phyloP scores from a whole-genome alignment of 345 rosid genomes.

The Linum lewisii region DNA sequence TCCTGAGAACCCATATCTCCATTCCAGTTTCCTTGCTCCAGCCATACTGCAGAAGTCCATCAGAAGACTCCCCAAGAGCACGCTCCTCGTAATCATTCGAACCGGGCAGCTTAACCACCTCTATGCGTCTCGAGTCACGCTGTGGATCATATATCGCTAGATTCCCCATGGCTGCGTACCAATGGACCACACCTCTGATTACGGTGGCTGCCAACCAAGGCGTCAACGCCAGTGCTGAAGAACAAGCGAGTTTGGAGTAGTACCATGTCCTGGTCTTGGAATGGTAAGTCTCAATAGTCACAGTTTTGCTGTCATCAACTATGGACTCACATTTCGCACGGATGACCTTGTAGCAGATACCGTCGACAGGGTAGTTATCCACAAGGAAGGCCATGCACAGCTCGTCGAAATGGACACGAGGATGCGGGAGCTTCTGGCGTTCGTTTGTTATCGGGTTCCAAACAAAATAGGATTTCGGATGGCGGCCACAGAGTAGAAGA shows the following conservation, averaged over 20 bases:
- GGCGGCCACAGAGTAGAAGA: slow-evolving; percentile 56
- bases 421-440: slow-evolving; percentile 36
- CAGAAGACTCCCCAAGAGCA: slow-evolving; percentile 44
- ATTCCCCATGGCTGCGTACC: slow-evolving; percentile 41
- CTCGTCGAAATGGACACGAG: slow-evolving; percentile 42
- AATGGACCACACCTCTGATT: slow-evolving; percentile 36
- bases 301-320: slow-evolving; percentile 19
- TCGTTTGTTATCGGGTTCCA: slow-evolving; percentile 37
- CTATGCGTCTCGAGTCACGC: slow-evolving; percentile 27
- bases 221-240: slow-evolving; percentile 29
- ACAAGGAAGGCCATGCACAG: slow-evolving; percentile 50
- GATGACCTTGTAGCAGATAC: slow-evolving; percentile 38
- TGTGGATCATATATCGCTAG: slow-evolving; percentile 39
- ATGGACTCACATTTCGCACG: slow-evolving; percentile 46
- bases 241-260: slow-evolving; percentile 37
- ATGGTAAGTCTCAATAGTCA: slow-evolving; percentile 39
- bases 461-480: slow-evolving; percentile 51
- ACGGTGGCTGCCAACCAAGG: slow-evolving; percentile 48
- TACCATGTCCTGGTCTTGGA: slow-evolving; percentile 49
- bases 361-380: slow-evolving; percentile 30
- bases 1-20: slow-evolving; percentile 52
- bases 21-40: slow-evolving; percentile 35
- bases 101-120: slow-evolving; percentile 37
- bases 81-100: slow-evolving; percentile 40
- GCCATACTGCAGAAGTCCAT: slow-evolving; percentile 49